A percentile compares a stretch with the other conserved stretches of the same genome.
phyloP scores from a whole-genome alignment of 2,329 filamentous ascomycete species.

The Penicillium decumbens region DNA sequence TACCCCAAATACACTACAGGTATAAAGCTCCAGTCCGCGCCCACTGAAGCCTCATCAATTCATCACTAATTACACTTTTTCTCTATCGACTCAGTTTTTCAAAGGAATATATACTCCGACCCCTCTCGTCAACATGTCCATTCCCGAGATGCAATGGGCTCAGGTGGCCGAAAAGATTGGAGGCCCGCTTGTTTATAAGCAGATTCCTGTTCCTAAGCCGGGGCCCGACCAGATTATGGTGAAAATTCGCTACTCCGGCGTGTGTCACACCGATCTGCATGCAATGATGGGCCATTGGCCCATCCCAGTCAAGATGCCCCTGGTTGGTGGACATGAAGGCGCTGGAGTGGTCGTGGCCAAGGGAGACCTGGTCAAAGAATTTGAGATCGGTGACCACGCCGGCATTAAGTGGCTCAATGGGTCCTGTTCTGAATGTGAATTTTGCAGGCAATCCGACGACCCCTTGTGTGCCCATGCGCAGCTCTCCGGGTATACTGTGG shows the following conservation, averaged over 20 bases:
- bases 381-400: constrained; percentile 73
- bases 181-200: constrained; percentile 52
- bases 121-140: constrained; percentile 22
- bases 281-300: constrained; percentile 89
- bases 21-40: constrained; percentile 4
- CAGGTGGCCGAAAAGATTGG: constrained; percentile 81
- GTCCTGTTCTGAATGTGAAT: constrained; percentile 73
- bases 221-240: constrained; percentile 84
- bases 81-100: not conserved
- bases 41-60: not conserved
- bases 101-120: not conserved
- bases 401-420: constrained; percentile 91
- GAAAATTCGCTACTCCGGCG: constrained; percentile 84
- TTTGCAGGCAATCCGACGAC: constrained; percentile 74
- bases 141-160: constrained; percentile 85
- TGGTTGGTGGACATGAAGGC: constrained; percentile 69
- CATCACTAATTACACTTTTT: not conserved
- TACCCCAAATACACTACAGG: not conserved
- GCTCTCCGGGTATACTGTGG: constrained; percentile 84
- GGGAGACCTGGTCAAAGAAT: constrained; percentile 67
- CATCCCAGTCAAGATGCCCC: constrained; percentile 68
- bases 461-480: constrained; percentile 69
- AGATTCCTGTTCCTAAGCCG: constrained; percentile 72
- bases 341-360: constrained; percentile 74
- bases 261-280: constrained; percentile 81